A percentile compares a stretch with the other conserved stretches of the same genome.
phyloP scores from a whole-genome alignment of 768 basidiomycete genomes.

The Cyclocybe aegerita region DNA sequence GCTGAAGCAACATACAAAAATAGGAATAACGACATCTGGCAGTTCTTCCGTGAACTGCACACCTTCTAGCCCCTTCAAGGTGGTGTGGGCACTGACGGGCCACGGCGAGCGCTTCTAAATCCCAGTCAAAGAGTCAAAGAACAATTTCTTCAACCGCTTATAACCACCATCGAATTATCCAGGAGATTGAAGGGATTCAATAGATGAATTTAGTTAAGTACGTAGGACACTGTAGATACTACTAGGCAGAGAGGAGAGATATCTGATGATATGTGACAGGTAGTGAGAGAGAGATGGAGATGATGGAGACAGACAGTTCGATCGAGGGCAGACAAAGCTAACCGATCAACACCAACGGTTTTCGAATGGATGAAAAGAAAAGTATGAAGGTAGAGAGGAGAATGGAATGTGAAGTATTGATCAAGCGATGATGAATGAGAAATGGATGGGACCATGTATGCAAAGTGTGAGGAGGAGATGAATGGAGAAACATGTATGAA shows the following conservation, averaged over 20 bases:
- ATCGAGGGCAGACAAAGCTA: slow-evolving; percentile 2
- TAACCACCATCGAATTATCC: not conserved
- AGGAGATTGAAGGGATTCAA: not conserved
- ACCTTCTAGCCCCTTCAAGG: no score
- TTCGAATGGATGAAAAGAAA: not conserved
- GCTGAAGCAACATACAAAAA: no score
- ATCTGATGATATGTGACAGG: slow-evolving; percentile 4
- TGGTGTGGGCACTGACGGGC: not conserved
- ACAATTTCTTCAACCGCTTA: not conserved
- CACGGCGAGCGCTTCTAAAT: not conserved
- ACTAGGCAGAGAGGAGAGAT: slow-evolving; percentile 2
- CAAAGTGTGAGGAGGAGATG: not conserved
- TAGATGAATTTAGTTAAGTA: not conserved
- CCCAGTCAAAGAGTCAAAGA: not conserved
- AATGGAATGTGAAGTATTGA: not conserved
- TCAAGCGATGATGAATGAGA: not conserved
- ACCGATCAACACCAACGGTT: slow-evolving; percentile 5
- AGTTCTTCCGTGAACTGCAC: no score
- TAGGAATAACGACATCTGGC: no score
- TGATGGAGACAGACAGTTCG: not conserved
- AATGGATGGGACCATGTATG: no score
- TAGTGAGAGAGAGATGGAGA: not conserved
- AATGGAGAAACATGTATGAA: not conserved
- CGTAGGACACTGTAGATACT: slow-evolving; percentile 2
- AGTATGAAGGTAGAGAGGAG: not conserved